Percentiles rank a stretch among this genome's conserved stretches.
These are phyloP conservation scores for Poa pratensis DNA, from an alignment of 176 grass and related monocot species.

Conservation along the genomic window DNA sequence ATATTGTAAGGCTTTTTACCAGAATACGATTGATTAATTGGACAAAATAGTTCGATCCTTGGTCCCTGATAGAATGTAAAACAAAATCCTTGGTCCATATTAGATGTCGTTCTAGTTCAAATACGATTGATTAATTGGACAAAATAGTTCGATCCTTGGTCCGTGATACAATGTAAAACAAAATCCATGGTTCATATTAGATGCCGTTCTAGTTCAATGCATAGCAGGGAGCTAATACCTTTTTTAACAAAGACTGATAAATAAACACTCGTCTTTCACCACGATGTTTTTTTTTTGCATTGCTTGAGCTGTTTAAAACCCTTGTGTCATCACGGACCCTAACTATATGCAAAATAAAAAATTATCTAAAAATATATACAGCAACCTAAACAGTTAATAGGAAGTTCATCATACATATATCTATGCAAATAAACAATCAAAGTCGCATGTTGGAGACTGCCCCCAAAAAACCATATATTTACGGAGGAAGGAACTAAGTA, in stretches of 20 bases:
- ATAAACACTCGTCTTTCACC: background rate
- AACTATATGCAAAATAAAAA: background rate
- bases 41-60: background rate
- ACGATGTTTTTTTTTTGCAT: background rate
- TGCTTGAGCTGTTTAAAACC: background rate
- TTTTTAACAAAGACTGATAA: background rate
- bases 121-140: background rate
- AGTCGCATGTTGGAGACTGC: background rate
- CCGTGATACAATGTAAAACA: background rate
- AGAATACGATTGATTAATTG: background rate
- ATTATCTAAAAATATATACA: background rate
- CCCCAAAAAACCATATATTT: background rate
- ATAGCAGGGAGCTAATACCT: background rate
- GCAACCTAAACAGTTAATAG: background rate
- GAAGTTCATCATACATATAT: background rate
- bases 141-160: background rate
- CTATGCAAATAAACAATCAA: background rate
- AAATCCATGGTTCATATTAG: background rate
- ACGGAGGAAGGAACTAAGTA: background rate
- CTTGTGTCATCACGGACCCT: background rate
- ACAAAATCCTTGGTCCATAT: background rate
- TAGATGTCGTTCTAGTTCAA: background rate
- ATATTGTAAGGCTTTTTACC: conserved; percentile 18
- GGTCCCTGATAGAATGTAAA: background rate
- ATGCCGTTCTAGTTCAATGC: background rate